Conservation (phyloP, 805 yeast species). For the Ogataea pilisensis region DNA sequence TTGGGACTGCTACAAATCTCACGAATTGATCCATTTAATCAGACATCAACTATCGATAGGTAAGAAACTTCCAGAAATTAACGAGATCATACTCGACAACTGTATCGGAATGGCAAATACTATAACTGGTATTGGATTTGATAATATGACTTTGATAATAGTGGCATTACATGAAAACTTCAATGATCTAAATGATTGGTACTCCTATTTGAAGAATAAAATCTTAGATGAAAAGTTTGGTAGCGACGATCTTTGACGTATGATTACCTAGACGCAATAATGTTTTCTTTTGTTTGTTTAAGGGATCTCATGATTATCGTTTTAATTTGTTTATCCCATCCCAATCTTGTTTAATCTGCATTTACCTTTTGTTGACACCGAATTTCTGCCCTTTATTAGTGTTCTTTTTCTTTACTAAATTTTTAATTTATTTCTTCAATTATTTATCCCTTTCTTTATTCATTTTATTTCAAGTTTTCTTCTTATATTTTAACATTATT, state of each 20-base stretch:
- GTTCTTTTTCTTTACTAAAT: no score
- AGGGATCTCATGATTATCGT: no score
- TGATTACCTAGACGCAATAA: neutral
- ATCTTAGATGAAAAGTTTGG: slow-evolving; percentile 36
- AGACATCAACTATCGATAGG: slow-evolving; percentile 57
- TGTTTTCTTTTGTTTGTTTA: neutral
- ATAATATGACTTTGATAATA: slow-evolving; percentile 74
- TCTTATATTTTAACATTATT: no score
- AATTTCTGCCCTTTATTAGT: no score
- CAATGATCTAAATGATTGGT: slow-evolving; percentile 50
- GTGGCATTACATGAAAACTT: slow-evolving; percentile 51
- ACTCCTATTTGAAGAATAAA: slow-evolving; percentile 43
- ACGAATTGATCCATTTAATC: slow-evolving; percentile 48
- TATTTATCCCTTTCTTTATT: no score
- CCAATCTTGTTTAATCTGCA: no score
- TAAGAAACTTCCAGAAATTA: slow-evolving; percentile 53
- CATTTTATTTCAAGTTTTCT: no score
- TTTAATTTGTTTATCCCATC: no score
- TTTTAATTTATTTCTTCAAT: no score
- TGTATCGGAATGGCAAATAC: slow-evolving; percentile 69
- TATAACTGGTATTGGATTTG: slow-evolving; percentile 75
- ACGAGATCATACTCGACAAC: slow-evolving; percentile 56
- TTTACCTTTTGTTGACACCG: no score
- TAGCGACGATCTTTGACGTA: slow-evolving; percentile 6
- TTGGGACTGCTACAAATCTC: slow-evolving; percentile 68